Evolutionary conservation across 1,139 yeast genomes (phyloP).

Genomic region (Kodamaea alishanica): DNA sequence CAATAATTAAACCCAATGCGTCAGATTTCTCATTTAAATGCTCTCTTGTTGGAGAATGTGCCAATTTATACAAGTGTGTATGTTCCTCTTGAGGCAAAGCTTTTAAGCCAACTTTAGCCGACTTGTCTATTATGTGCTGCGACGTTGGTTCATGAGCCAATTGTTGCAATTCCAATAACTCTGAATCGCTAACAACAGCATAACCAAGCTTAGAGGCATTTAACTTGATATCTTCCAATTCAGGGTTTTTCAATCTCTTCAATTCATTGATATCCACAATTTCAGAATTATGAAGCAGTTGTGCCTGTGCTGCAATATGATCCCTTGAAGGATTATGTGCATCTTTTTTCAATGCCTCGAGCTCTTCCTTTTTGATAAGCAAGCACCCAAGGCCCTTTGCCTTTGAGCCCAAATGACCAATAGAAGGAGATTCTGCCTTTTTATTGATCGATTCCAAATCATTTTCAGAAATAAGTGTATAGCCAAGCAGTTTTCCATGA

Average conservation of each 20-base stretch:
- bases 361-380: conserved; percentile 19
- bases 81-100: conserved; percentile 7
- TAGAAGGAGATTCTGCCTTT: conserved; percentile 9
- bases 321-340: conserved; percentile 9
- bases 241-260: conserved; percentile 10
- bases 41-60: conserved; percentile 9
- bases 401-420: conserved; percentile 11
- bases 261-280: conserved; percentile 20
- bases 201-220: conserved; percentile 2
- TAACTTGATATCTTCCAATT: conserved; percentile 2
- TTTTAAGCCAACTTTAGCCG: conserved; percentile 5
- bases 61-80: conserved; percentile 4
- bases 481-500: conserved; percentile 8
- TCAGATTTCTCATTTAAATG: conserved; percentile 1
- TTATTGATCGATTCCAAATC: conserved; percentile 6
- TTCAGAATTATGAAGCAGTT: conserved; percentile 15
- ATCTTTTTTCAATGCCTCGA: conserved; percentile 16
- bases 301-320: conserved; percentile 18
- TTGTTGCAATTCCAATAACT: conserved; percentile 13
- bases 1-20: neutral
- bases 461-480: conserved; percentile 3
- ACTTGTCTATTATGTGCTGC: conserved; percentile 11
- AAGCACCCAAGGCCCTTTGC: conserved; percentile 17
- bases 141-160: conserved; percentile 17
- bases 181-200: conserved; percentile 13